These are phyloP conservation scores for Skeletonema marinoi DNA, from an alignment of 108 stramenopile genomes.

Conservation along the genomic window DNA sequence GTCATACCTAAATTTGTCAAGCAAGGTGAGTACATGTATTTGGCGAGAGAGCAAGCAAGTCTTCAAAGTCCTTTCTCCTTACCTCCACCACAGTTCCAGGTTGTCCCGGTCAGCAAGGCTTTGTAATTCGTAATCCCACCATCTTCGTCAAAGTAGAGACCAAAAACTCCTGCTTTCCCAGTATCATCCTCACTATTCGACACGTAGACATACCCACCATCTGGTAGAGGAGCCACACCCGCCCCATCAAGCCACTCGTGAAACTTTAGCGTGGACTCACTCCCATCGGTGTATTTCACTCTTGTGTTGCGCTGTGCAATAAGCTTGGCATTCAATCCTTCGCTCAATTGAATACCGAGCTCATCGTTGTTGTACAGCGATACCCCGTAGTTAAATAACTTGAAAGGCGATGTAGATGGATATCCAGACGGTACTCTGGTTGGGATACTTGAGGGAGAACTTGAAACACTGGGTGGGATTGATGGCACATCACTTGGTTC, in stretches of 20 bases:
- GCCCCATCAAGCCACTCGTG: slow-evolving; percentile 38
- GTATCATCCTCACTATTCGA: slow-evolving; percentile 53
- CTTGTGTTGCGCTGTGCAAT: slow-evolving; percentile 12
- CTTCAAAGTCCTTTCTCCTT: background rate
- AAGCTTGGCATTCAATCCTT: slow-evolving; percentile 23
- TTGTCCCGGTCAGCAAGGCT: slow-evolving; percentile 27
- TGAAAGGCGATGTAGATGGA: background rate
- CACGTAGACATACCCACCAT: slow-evolving; percentile 28
- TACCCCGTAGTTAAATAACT: background rate
- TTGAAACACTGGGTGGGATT: background rate
- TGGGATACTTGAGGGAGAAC: background rate
- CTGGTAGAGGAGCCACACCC: background rate
- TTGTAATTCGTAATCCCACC: slow-evolving; percentile 45
- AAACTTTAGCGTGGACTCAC: slow-evolving; percentile 5
- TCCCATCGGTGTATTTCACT: slow-evolving; percentile 19
- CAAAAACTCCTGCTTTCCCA: slow-evolving; percentile 48
- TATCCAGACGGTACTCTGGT: background rate
- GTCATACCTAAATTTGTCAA: slow-evolving; percentile 9
- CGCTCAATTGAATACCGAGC: background rate
- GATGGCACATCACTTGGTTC: background rate
- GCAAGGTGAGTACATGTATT: too few relatives aligned
- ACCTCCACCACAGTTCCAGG: slow-evolving; percentile 62
- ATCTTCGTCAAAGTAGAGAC: slow-evolving; percentile 40
- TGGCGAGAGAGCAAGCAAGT: too few relatives aligned
- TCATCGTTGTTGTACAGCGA: background rate